Base-by-base conservation (phyloP, 2,329 filamentous ascomycete genomes). In the Botryotinia convoluta region DNA sequence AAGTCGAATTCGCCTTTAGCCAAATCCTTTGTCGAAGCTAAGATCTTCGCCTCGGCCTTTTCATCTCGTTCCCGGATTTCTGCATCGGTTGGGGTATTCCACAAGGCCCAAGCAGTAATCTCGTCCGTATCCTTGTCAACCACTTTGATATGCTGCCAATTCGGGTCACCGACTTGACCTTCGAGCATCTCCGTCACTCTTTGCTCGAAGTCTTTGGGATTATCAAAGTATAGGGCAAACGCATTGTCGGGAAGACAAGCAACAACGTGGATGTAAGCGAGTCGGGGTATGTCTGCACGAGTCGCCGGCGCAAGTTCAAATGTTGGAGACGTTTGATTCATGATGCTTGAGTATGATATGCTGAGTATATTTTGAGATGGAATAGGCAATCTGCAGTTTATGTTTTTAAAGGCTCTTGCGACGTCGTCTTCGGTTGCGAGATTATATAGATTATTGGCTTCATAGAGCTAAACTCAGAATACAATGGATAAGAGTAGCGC, bases 231-330 rank as follows among this genome's bases (percentile, higher is more conserved):
- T 7, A 70, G n/a, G 14, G 68, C 22, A 35, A 70, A 61, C 5
- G 54, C 68, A 45, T 70, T 70, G 12, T 70, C 68, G 26, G 54
- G 54, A 18, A 61, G 54, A 37, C 54, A 70, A 32, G 67, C 37
- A 59, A 69, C n/a, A 16, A 60, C 67, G 22, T 69, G 51, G 0
- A 69, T 45, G 26, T 69, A 20, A 22, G 67, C 32, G 20, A 60
- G 67, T 16, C 51, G 18, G n/a, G 51, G 67, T 8, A 69, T 69
- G 32, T 69, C 67, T 5, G 14, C 22, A 60, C 67, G 20, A 29
- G 35, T 44, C 16, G 67, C 67, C 26, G 39, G 67, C 22, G 37
- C 37, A 22, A 69, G 54, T 42, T 69, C 35, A 37, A 69, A 60
- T 18, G 9, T 42, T 69, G 37, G 22, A n/a, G 67, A 9, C 42